phyloP scores from a whole-genome alignment of 2,329 filamentous ascomycete species.

The Verruconis gallopava region DNA sequence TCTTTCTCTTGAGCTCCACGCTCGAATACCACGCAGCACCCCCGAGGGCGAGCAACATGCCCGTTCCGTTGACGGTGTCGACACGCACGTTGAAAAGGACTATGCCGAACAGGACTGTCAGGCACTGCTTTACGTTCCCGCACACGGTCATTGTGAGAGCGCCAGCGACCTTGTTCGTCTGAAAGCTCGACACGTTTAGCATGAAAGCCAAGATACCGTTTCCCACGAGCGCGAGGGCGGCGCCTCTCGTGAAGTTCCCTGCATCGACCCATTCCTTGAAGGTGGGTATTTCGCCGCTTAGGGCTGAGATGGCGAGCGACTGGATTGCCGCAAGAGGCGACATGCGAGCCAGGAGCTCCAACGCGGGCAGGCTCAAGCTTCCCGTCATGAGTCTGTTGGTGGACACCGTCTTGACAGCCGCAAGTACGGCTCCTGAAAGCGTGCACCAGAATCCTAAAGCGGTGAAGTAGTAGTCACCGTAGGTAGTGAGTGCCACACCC shows the following conservation, averaged over 20 bases:
- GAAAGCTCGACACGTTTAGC: slow-evolving; percentile 26
- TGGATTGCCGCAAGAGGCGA: slow-evolving; percentile 47
- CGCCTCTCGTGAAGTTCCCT: slow-evolving; percentile 15
- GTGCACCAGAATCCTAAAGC: slow-evolving; percentile 31
- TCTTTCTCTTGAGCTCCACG: slow-evolving; percentile 8
- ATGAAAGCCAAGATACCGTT: slow-evolving; percentile 23
- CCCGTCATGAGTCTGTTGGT: slow-evolving; percentile 54
- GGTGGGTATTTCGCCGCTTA: slow-evolving; percentile 35
- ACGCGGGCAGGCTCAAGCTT: slow-evolving; percentile 41
- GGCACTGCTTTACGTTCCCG: slow-evolving; percentile 25
- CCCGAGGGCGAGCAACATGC: slow-evolving; percentile 10
- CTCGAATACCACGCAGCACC: slow-evolving; percentile 10
- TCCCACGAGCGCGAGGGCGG: slow-evolving; percentile 16
- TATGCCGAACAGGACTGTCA: slow-evolving; percentile 26
- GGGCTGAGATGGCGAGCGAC: slow-evolving; percentile 38
- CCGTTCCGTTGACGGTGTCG: slow-evolving; percentile 36
- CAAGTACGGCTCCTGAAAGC: slow-evolving; percentile 25
- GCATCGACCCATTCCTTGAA: slow-evolving; percentile 13
- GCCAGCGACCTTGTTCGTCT: slow-evolving; percentile 26
- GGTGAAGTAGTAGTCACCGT: slow-evolving; percentile 52
- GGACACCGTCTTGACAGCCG: slow-evolving; percentile 44
- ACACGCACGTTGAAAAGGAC: slow-evolving; percentile 23
- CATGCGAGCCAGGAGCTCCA: slow-evolving; percentile 51
- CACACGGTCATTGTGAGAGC: slow-evolving; percentile 25
- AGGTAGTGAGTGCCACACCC: slow-evolving; percentile 46